phyloP scores from a whole-genome alignment of 192 early-diverging fungal species.

The Umbelopsis vinacea region DNA sequence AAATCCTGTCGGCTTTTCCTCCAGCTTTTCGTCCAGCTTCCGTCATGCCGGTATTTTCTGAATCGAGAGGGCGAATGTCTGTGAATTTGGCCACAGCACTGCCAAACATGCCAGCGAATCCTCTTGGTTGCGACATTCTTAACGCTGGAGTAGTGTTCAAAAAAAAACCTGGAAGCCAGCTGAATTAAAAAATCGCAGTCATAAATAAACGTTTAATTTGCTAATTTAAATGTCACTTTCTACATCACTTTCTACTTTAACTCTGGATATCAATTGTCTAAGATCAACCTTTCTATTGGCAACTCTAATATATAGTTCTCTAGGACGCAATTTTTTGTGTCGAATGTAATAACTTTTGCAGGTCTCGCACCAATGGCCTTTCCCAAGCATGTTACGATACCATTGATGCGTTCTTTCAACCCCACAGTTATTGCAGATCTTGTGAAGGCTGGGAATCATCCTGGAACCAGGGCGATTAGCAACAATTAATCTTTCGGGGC shows the following conservation, averaged over 20 bases:
- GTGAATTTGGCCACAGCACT: slow-evolving; percentile 9
- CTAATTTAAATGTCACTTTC: not conserved
- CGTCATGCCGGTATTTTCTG: not conserved
- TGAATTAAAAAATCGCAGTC: not conserved
- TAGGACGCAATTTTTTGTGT: slow-evolving; percentile 31
- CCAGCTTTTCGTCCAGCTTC: not conserved
- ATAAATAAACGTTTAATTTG: not conserved
- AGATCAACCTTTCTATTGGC: slow-evolving; percentile 39
- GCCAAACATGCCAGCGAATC: slow-evolving; percentile 19
- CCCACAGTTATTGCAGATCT: slow-evolving; percentile 36
- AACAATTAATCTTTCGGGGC: slow-evolving; percentile 34
- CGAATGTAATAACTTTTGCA: slow-evolving; percentile 42
- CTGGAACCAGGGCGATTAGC: slow-evolving; percentile 28
- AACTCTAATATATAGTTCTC: slow-evolving; percentile 35
- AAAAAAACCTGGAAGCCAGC: slow-evolving; percentile 1
- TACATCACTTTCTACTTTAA: not conserved
- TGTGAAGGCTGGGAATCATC: not conserved
- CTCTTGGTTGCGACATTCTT: slow-evolving; percentile 15
- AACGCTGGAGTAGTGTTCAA: not conserved
- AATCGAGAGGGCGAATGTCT: not conserved
- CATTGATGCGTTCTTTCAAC: slow-evolving; percentile 41
- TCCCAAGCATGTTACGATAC: slow-evolving; percentile 40
- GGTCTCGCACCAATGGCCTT: slow-evolving; percentile 42
- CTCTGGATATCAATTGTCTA: not conserved
- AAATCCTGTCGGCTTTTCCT: slow-evolving; percentile 1